phyloP scores from a whole-genome alignment of 495 filamentous ascomycete genomes.

The Rusavskia elegans region DNA sequence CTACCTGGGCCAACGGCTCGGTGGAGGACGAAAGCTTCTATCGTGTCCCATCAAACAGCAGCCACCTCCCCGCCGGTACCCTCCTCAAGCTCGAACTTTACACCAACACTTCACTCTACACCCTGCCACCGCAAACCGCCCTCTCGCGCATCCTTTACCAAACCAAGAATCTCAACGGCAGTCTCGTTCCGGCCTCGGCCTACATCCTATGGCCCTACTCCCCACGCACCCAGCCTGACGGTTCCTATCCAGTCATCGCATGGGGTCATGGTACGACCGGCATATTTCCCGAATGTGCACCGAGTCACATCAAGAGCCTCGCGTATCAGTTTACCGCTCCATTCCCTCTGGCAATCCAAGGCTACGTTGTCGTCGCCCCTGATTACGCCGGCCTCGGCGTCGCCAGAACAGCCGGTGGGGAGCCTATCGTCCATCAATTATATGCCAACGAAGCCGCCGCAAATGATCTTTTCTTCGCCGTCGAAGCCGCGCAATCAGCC shows the following conservation, averaged over 20 bases:
- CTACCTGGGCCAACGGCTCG: neutral
- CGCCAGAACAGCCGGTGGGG: slow-evolving; percentile 12
- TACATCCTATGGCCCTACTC: slow-evolving; percentile 32
- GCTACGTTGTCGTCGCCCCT: slow-evolving; percentile 32
- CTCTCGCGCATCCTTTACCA: slow-evolving; percentile 30
- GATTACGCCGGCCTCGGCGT: slow-evolving; percentile 38
- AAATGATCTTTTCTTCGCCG: slow-evolving; percentile 26
- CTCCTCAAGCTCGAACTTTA: slow-evolving; percentile 20
- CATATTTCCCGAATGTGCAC: slow-evolving; percentile 19
- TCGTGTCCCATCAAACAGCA: neutral
- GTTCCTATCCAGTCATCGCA: slow-evolving; percentile 18
- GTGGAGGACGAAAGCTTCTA: neutral
- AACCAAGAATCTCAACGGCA: slow-evolving; percentile 24
- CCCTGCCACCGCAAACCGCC: slow-evolving; percentile 17
- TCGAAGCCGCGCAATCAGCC: slow-evolving; percentile 26
- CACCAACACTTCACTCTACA: slow-evolving; percentile 16
- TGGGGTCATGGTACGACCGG: slow-evolving; percentile 35
- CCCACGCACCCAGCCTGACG: slow-evolving; percentile 8
- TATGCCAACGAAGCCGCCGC: slow-evolving; percentile 19
- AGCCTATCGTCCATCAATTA: slow-evolving; percentile 23
- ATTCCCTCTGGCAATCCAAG: slow-evolving; percentile 22
- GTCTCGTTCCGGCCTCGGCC: slow-evolving; percentile 26
- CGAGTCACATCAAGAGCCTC: slow-evolving; percentile 24
- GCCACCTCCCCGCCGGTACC: slow-evolving; percentile 2
- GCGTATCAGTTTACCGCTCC: slow-evolving; percentile 22